A percentile compares a stretch with the other conserved stretches of the same genome.
Conservation (phyloP, 2,329 filamentous ascomycete species). For the Thelonectria olida region DNA sequence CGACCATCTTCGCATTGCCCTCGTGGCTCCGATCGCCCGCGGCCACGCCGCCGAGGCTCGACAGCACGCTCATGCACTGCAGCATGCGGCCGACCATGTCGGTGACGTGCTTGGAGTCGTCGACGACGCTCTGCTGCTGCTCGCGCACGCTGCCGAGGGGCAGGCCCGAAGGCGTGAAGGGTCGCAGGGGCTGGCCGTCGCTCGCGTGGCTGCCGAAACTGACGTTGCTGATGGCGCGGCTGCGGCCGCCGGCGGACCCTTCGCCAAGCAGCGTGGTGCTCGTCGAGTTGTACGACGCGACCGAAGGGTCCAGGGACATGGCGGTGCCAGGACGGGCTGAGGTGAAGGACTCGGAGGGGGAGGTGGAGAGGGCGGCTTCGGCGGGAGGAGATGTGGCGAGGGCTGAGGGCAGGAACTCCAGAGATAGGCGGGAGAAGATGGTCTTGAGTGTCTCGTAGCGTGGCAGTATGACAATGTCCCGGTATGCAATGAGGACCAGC, state of each 20-base stretch:
- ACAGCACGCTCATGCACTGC: constrained; percentile 93
- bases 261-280: constrained; percentile 82
- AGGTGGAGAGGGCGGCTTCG: constrained; percentile 60
- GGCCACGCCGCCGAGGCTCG: constrained; percentile 68
- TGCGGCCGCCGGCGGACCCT: constrained; percentile 67
- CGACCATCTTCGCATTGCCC: constrained; percentile 80
- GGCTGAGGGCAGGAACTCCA: constrained; percentile 75
- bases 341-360: constrained; percentile 59
- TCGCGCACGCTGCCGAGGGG: constrained; percentile 57
- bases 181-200: constrained; percentile 53
- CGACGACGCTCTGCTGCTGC: constrained; percentile 65
- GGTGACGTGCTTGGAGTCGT: constrained; percentile 82
- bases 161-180: constrained; percentile 57
- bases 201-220: constrained; percentile 67
- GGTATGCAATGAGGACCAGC: constrained; percentile 86
- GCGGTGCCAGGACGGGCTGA: constrained; percentile 74
- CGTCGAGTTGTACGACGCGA: constrained; percentile 83
- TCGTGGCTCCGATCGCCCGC: constrained; percentile 69
- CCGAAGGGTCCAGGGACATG: constrained; percentile 75
- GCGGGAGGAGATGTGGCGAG: constrained; percentile 63
- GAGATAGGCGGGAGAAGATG: constrained; percentile 87
- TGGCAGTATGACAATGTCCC: constrained; percentile 87
- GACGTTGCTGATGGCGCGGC: constrained; percentile 87
- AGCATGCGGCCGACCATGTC: constrained; percentile 96
- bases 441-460: constrained; percentile 89